phyloP scores from a whole-genome alignment of 352 stramenopile genomes.

The Saprolegnia diclina region DNA sequence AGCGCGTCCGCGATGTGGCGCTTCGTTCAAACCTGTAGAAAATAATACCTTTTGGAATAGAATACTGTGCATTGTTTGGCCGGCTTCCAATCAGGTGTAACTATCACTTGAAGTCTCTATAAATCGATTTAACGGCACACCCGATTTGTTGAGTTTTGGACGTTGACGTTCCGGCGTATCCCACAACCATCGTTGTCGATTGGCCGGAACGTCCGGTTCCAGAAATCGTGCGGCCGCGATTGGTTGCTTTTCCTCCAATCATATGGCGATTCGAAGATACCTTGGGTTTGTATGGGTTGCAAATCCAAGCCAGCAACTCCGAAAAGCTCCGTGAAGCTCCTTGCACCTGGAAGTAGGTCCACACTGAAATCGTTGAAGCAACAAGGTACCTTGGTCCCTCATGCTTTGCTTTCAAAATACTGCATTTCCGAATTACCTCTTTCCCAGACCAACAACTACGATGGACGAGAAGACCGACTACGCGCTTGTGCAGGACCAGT shows the following conservation, averaged over 20 bases:
- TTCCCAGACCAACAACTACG: not conserved
- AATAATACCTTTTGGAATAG: too few relatives aligned
- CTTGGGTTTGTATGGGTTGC: not conserved
- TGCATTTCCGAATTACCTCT: not conserved
- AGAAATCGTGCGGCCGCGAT: not conserved
- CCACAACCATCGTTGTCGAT: not conserved
- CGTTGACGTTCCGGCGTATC: not conserved
- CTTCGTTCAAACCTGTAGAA: too few relatives aligned
- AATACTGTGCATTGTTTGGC: too few relatives aligned
- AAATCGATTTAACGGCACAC: too few relatives aligned
- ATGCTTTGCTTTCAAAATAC: not conserved
- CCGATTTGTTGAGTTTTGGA: too few relatives aligned
- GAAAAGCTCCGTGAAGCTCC: conserved; percentile 9
- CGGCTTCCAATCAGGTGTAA: too few relatives aligned
- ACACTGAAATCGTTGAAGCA: conserved; percentile 3
- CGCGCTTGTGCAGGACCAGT: not conserved
- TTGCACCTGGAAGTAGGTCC: not conserved
- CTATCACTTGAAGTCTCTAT: too few relatives aligned
- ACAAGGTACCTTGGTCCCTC: not conserved
- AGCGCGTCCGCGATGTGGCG: too few relatives aligned
- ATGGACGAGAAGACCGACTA: conserved; percentile 1
- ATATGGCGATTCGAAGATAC: not conserved
- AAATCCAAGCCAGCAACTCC: not conserved
- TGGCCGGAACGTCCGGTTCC: not conserved
- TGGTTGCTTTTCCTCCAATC: not conserved